Evolutionary conservation across 2,329 filamentous ascomycete species (phyloP).

Genomic region (Eurotiales sp.): DNA sequence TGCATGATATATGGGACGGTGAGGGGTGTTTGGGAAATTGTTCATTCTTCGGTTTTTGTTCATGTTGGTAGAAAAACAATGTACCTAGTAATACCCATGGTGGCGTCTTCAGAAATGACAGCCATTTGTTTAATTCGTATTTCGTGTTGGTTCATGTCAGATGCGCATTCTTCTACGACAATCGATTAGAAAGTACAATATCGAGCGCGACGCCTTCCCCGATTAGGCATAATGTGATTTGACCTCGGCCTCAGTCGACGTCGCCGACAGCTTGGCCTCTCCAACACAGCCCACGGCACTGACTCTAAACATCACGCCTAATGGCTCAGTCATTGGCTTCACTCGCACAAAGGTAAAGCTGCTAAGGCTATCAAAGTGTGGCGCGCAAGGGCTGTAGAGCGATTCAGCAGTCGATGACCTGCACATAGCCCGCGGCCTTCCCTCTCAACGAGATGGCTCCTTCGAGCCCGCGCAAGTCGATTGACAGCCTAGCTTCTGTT

Average conservation of each 20-base stretch:
- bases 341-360: neutral
- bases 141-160: no score
- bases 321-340: neutral
- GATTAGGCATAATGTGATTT: constrained; percentile 14
- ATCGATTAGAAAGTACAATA: no score
- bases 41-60: neutral
- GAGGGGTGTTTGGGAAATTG: constrained; percentile 5
- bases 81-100: neutral
- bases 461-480: constrained; percentile 60
- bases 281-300: neutral
- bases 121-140: neutral
- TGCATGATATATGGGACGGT: constrained; percentile 11
- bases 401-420: constrained; percentile 10
- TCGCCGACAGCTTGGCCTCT: constrained; percentile 12
- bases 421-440: constrained; percentile 13
- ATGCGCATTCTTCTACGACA: no score
- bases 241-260: constrained; percentile 1
- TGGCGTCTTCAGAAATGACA: neutral
- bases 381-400: neutral
- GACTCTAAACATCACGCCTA: neutral
- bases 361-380: neutral
- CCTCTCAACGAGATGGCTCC: constrained; percentile 54
- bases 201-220: constrained; percentile 7
- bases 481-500: constrained; percentile 60
- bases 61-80: neutral